These are phyloP conservation scores for Aspergillus uvarum DNA, from an alignment of 2,329 filamentous ascomycete species.

Conservation along the genomic window DNA sequence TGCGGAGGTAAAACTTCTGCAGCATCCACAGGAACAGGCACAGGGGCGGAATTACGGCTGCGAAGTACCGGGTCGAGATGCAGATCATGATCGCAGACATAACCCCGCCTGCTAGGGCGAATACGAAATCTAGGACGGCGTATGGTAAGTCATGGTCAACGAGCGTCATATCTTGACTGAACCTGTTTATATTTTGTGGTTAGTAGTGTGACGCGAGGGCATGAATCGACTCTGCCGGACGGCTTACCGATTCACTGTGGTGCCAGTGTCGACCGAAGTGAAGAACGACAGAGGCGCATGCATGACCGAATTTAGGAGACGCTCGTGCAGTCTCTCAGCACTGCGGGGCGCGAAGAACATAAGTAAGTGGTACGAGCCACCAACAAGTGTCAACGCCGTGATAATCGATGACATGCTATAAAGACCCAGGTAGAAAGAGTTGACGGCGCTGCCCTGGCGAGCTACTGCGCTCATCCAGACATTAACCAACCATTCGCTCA, in stretches of 20 bases:
- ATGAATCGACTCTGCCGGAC: too few species aligned
- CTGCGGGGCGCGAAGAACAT: slow-evolving; percentile 10
- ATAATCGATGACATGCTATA: background rate
- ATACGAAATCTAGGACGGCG: too few species aligned
- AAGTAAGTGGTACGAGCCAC: background rate
- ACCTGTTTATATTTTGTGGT: too few species aligned
- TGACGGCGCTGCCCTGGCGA: too few species aligned
- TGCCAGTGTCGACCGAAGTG: slow-evolving; percentile 11
- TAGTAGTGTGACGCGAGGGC: too few species aligned
- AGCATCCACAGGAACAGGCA: slow-evolving; percentile 16
- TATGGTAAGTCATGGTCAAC: too few species aligned
- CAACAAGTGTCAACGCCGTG: background rate
- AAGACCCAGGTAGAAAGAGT: too few species aligned
- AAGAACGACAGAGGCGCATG: slow-evolving; percentile 20
- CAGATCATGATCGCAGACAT: too few species aligned
- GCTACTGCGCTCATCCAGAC: too few species aligned
- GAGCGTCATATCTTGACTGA: too few species aligned
- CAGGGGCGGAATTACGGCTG: slow-evolving; percentile 28
- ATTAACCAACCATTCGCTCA: too few species aligned
- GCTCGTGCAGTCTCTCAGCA: slow-evolving; percentile 6
- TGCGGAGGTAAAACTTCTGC: slow-evolving; percentile 9
- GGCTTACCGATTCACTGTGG: slow-evolving; percentile 11
- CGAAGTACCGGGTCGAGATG: slow-evolving; percentile 13
- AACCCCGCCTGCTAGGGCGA: too few species aligned
- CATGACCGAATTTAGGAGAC: slow-evolving; percentile 11